Evolutionary conservation across 495 filamentous ascomycete species (phyloP).

Genomic region (Daldinia grandis): DNA sequence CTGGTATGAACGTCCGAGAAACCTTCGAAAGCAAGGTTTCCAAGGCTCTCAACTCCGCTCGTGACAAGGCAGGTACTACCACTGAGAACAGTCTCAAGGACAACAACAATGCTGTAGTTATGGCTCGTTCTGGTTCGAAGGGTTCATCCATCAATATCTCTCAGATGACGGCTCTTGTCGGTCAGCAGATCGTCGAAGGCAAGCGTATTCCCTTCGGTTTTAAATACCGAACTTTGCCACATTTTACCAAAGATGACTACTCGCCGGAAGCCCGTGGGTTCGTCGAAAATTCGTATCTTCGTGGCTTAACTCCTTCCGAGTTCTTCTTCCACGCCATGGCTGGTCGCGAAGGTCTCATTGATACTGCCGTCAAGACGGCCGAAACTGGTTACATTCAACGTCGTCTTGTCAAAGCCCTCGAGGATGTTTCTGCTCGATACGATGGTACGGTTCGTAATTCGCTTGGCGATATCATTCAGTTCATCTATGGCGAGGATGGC

Average conservation of each 20-base stretch:
- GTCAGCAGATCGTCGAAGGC: slow-evolving; percentile 96
- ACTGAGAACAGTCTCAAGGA: slow-evolving; percentile 93
- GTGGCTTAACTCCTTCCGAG: slow-evolving; percentile 92
- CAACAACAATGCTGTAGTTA: slow-evolving; percentile 92
- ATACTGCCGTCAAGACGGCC: slow-evolving; percentile 99
- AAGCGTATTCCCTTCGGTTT: slow-evolving; percentile 99
- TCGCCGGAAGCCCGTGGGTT: slow-evolving; percentile 96
- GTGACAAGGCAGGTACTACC: slow-evolving; percentile 92
- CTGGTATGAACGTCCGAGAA: slow-evolving; percentile 97
- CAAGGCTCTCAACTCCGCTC: slow-evolving; percentile 89
- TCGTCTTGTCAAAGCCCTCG: slow-evolving; percentile 95
- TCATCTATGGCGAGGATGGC: slow-evolving; percentile 97
- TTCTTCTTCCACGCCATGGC: slow-evolving; percentile 99
- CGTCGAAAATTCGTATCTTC: slow-evolving; percentile 98
- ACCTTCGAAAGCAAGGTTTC: slow-evolving; percentile 97
- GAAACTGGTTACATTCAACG: slow-evolving; percentile 99
- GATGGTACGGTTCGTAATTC: slow-evolving; percentile 98
- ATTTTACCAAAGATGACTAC: slow-evolving; percentile 99
- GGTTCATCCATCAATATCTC: slow-evolving; percentile 99
- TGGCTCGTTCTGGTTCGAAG: slow-evolving; percentile 96
- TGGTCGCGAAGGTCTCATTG: slow-evolving; percentile 98
- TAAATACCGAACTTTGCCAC: slow-evolving; percentile 95
- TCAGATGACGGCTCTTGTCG: slow-evolving; percentile 97
- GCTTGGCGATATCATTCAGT: slow-evolving; percentile 95
- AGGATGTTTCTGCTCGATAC: slow-evolving; percentile 97